phyloP scores from a whole-genome alignment of 345 rosid genomes.

The Barbarea vulgaris region DNA sequence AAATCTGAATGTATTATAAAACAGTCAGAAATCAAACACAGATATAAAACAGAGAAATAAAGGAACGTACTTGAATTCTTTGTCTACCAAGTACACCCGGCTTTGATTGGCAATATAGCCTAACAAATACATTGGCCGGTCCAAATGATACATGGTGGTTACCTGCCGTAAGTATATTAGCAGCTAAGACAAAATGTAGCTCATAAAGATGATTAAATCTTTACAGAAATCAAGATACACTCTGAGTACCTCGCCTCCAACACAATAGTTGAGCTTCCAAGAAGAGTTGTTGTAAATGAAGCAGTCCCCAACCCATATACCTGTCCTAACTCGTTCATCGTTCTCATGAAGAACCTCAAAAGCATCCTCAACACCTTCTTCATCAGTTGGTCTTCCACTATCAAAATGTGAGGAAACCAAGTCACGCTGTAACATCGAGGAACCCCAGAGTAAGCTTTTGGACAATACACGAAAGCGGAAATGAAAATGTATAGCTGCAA shows the following conservation, averaged over 20 bases:
- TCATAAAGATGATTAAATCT: constrained; percentile 7
- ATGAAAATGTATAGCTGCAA: neutral
- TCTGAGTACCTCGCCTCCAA: constrained; percentile 91
- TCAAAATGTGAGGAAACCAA: constrained; percentile 84
- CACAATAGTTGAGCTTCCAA: constrained; percentile 98
- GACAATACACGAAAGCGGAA: neutral
- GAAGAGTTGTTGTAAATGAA: constrained; percentile 95
- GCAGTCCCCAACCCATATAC: constrained; percentile 99
- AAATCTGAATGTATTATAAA: constrained; percentile 8
- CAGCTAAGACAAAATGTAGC: neutral
- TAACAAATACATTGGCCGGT: constrained; percentile 97
- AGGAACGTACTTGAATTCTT: constrained; percentile 90
- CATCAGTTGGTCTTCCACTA: constrained; percentile 88
- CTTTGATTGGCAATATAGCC: constrained; percentile 99
- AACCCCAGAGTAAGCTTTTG: constrained; percentile 16
- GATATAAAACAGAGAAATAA: neutral
- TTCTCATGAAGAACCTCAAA: constrained; percentile 98
- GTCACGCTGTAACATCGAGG: constrained; percentile 63
- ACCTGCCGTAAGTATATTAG: constrained; percentile 51
- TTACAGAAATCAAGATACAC: neutral
- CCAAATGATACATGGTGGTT: constrained; percentile 98
- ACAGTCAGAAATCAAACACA: constrained; percentile 10
- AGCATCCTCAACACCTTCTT: constrained; percentile 97
- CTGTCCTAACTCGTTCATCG: constrained; percentile 97
- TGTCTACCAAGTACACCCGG: constrained; percentile 93